Evolutionary conservation across 192 early-diverging fungal species (phyloP).

Genomic region (Pilaira anomala): DNA sequence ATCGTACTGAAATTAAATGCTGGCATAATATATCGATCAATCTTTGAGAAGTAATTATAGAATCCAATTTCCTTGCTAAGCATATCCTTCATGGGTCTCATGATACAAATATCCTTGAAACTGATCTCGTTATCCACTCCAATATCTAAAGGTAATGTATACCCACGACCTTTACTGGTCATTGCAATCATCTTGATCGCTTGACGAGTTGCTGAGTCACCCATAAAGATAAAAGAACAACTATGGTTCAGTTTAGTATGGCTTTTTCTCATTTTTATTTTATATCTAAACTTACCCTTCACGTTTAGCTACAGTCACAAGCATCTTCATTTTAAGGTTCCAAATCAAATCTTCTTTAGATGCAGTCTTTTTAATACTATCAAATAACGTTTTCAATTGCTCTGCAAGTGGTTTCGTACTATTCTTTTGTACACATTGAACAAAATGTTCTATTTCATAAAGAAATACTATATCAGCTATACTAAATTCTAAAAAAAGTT

Average conservation of each 20-base stretch:
- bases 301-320: conserved; percentile 50
- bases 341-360: conserved; percentile 71
- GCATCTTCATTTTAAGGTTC: conserved; percentile 57
- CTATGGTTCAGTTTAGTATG: conserved; percentile 21
- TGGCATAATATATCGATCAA: conserved; percentile 41
- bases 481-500: not conserved
- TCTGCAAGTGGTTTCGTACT: conserved; percentile 18
- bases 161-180: conserved; percentile 86
- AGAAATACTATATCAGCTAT: not conserved
- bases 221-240: conserved; percentile 65
- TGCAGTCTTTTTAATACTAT: conserved; percentile 53
- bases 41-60: conserved; percentile 54
- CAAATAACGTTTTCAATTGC: conserved; percentile 51
- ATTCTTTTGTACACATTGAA: conserved; percentile 10
- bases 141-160: conserved; percentile 74
- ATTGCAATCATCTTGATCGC: conserved; percentile 73
- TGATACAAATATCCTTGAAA: conserved; percentile 51
- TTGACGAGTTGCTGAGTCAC: conserved; percentile 75
- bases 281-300: conserved; percentile 37
- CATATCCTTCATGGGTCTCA: conserved; percentile 82
- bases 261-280: not conserved
- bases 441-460: conserved; percentile 23
- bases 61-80: conserved; percentile 74
- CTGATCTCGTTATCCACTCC: conserved; percentile 51
- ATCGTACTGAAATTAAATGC: conserved; percentile 52